Evolutionary conservation across 2,329 filamentous ascomycete species (phyloP).

Genomic region (Trichoderma sp.): DNA sequence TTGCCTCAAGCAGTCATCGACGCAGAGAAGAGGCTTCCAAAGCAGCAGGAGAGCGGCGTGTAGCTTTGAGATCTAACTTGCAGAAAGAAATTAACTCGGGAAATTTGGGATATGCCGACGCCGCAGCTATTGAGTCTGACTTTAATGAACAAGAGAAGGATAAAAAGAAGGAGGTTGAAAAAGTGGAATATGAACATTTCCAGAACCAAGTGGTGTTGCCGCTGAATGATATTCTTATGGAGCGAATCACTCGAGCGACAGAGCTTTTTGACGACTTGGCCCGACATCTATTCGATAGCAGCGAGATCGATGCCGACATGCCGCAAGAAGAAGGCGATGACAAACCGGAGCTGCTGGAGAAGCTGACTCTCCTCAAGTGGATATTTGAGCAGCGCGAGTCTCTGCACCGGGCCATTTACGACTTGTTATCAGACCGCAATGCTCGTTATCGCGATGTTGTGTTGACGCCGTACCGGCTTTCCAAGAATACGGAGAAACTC

Average conservation of each 20-base stretch:
- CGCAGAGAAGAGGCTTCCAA: constrained; percentile 57
- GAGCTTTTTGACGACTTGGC: constrained; percentile 76
- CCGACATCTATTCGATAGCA: constrained; percentile 69
- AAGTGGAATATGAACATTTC: constrained; percentile 81
- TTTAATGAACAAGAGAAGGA: constrained; percentile 70
- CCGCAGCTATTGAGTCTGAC: constrained; percentile 77
- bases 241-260: constrained; percentile 72
- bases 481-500: constrained; percentile 77
- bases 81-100: constrained; percentile 77
- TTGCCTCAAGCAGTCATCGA: constrained; percentile 57
- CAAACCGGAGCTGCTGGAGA: constrained; percentile 89
- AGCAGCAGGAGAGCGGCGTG: constrained; percentile 55
- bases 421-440: constrained; percentile 81
- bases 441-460: constrained; percentile 84
- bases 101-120: constrained; percentile 78
- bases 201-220: constrained; percentile 82
- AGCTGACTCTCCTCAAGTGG: constrained; percentile 94
- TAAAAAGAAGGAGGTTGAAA: constrained; percentile 70
- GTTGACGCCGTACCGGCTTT: constrained; percentile 73
- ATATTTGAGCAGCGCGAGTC: constrained; percentile 92
- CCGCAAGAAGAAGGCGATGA: constrained; percentile 95
- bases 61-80: constrained; percentile 71
- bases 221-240: constrained; percentile 75
- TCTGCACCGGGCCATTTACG: constrained; percentile 81
- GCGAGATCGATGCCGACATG: constrained; percentile 68